These are phyloP conservation scores for Solanum medicagineum DNA, from an alignment of 257 asterid genomes.

Conservation along the genomic window DNA sequence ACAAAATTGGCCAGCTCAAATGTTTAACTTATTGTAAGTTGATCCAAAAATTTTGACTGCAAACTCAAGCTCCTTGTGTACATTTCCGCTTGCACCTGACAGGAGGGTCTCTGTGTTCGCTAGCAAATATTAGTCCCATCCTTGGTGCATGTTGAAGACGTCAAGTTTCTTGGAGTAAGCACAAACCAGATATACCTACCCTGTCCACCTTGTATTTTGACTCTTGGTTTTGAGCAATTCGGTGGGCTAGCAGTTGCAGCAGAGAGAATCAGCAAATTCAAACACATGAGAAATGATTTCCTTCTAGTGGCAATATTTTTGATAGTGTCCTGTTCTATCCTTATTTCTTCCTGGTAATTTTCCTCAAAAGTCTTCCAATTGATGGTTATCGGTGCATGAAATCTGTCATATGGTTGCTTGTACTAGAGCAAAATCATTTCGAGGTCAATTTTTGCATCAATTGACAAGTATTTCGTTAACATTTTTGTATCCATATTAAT, in stretches of 20 bases:
- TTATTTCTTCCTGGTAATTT: not conserved
- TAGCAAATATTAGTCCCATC: not conserved
- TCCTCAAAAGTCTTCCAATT: not conserved
- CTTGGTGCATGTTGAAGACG: not conserved
- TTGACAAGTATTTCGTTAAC: not conserved
- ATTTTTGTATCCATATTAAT: not conserved
- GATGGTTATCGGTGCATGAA: not conserved
- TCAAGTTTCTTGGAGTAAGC: not conserved
- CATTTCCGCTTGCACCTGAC: not conserved
- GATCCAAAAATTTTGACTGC: not conserved
- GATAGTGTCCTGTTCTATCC: not conserved
- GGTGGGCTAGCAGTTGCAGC: not conserved
- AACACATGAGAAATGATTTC: not conserved
- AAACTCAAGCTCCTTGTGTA: not conserved
- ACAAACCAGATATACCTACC: not conserved
- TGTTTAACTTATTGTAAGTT: conserved; percentile 30
- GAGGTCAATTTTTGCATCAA: not conserved
- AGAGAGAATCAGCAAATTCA: not conserved
- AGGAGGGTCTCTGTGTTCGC: not conserved
- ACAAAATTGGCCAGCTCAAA: conserved; percentile 58
- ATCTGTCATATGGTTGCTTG: not conserved
- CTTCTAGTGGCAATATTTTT: not conserved
- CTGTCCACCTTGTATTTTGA: not conserved
- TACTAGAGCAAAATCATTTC: not conserved
- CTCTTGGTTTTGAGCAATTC: not conserved